Conservation (phyloP, 176 grass and related monocot genomes). For the Musa schizocarpa region DNA sequence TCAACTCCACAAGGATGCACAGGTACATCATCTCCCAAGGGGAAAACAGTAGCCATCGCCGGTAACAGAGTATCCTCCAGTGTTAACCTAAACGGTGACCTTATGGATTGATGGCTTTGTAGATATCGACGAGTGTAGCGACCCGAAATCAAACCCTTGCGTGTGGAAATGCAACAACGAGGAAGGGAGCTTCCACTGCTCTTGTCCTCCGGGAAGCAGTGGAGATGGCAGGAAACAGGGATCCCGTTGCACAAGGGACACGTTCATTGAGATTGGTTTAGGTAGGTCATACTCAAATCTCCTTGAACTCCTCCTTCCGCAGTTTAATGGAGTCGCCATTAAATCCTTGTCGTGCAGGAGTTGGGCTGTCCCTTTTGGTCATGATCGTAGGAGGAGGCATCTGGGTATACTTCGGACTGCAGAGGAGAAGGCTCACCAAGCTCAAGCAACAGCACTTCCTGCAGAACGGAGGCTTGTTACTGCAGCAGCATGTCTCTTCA, state of each 20-base stretch:
- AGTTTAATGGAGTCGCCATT: neutral
- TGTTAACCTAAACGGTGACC: neutral
- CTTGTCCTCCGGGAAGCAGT: too few relatives aligned
- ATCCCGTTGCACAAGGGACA: too few relatives aligned
- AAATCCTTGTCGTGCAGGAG: conserved; percentile 18
- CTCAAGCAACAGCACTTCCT: conserved; percentile 34
- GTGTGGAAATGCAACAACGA: too few relatives aligned
- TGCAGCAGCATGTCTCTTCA: conserved; percentile 41
- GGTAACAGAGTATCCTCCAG: neutral
- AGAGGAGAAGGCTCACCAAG: conserved; percentile 25
- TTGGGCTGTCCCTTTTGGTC: conserved; percentile 27
- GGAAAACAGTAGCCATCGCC: neutral
- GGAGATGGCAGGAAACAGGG: too few relatives aligned
- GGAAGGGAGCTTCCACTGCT: too few relatives aligned
- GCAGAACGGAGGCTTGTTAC: conserved; percentile 42
- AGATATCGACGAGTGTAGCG: too few relatives aligned
- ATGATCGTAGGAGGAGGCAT: conserved; percentile 24
- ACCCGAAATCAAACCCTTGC: too few relatives aligned
- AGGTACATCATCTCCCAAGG: conserved; percentile 8
- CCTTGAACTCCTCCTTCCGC: neutral
- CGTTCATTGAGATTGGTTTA: neutral
- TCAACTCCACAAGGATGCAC: conserved; percentile 13
- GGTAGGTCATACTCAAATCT: neutral
- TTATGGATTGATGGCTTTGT: too few relatives aligned
- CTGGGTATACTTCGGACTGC: conserved; percentile 33